These are phyloP conservation scores for Bipolaris cookei DNA, from an alignment of 2,329 filamentous ascomycete species.

Conservation along the genomic window DNA sequence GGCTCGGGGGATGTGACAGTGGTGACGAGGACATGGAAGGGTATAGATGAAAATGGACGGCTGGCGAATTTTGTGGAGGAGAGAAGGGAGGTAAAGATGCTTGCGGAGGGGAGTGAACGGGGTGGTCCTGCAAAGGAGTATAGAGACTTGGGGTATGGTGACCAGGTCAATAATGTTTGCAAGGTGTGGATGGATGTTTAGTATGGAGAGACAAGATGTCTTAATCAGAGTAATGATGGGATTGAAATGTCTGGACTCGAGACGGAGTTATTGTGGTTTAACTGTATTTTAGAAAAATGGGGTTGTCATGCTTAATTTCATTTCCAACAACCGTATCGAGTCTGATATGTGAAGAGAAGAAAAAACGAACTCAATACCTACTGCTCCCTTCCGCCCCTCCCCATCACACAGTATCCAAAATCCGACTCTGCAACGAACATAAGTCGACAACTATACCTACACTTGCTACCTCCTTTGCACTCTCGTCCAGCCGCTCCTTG, in stretches of 20 bases:
- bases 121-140: conserved; percentile 11
- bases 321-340: too few relatives aligned
- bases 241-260: neutral
- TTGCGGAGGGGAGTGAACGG: conserved; percentile 18
- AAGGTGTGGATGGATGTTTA: conserved; percentile 21
- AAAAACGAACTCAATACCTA: too few relatives aligned
- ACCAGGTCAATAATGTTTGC: conserved; percentile 3
- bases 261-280: too few relatives aligned
- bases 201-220: neutral
- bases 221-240: neutral
- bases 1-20: conserved; percentile 23
- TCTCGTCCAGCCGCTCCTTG: conserved; percentile 28
- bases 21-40: conserved; percentile 35
- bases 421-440: conserved; percentile 36
- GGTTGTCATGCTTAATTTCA: neutral
- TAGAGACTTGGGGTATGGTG: neutral
- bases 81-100: conserved; percentile 19
- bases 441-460: conserved; percentile 38
- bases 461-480: conserved; percentile 31
- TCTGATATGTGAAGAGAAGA: too few relatives aligned
- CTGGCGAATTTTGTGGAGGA: conserved; percentile 39
- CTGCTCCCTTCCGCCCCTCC: too few relatives aligned
- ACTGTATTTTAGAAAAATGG: neutral
- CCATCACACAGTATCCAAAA: conserved; percentile 8
- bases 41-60: conserved; percentile 38